phyloP scores from a whole-genome alignment of 306 rosid genomes.

The Neltuma alba region DNA sequence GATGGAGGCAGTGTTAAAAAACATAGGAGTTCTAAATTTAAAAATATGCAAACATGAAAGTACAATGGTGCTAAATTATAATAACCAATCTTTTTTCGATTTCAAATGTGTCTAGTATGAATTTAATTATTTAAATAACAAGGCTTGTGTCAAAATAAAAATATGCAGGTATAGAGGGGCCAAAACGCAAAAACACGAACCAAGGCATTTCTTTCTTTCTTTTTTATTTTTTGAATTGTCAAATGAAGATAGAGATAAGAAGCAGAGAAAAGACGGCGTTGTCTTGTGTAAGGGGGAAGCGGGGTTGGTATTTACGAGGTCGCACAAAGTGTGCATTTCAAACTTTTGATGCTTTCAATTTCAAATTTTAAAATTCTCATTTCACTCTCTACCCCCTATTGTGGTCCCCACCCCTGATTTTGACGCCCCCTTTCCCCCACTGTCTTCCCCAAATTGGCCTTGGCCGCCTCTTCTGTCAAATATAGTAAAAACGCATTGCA shows the following conservation, averaged over 20 bases:
- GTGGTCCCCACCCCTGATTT: background rate
- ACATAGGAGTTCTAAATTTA: too few species aligned
- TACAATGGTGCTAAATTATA: too few species aligned
- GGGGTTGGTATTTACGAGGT: background rate
- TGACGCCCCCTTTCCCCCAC: background rate
- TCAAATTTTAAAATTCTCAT: slow-evolving; percentile 26
- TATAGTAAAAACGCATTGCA: background rate
- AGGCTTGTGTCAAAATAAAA: too few species aligned
- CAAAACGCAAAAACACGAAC: background rate
- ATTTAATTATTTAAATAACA: too few species aligned
- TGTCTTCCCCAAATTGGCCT: background rate
- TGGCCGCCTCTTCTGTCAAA: background rate
- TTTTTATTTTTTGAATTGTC: too few species aligned
- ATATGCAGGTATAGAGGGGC: background rate
- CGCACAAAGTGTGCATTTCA: background rate
- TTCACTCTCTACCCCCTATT: background rate
- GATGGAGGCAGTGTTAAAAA: too few species aligned
- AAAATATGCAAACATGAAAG: too few species aligned
- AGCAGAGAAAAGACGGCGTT: slow-evolving; percentile 25
- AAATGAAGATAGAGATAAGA: background rate
- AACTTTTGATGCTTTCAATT: background rate
- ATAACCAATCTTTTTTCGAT: too few species aligned
- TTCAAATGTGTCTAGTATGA: too few species aligned
- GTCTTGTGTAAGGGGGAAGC: background rate
- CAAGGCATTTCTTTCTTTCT: too few species aligned